Base-by-base conservation (phyloP, 441 rosid genomes). In the Arabidopsis lyrata region DNA sequence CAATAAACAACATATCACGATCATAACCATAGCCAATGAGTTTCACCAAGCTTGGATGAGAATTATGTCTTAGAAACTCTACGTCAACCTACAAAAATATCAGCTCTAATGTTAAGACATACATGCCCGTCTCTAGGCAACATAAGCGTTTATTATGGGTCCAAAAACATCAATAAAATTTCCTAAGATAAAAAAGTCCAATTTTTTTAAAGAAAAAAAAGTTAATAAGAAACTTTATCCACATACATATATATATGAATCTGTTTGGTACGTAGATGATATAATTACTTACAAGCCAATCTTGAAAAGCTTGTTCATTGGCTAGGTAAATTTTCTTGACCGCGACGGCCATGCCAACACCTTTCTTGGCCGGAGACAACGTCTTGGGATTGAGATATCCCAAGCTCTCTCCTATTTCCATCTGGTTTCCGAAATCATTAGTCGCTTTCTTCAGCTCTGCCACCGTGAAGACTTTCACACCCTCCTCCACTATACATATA, bases 261-360 rank as follows among this genome's bases (percentile, higher is more conserved):
- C 5, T 8, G 53, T 24, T 24, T 24, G 27, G 4, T 24, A 24
- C 3, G 8, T 16, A 5, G 63, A 16, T 56, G 0, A 56, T 32
- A 64, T 38, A 62, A 9, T 10, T n/a, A 66, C 72, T 67, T 67
- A 67, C 72, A 67, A 39, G 72, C 72, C 72, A 67, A 1, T 67
- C 18, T 38, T 38, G 61, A 22, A 66, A 54, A 52, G 47, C 60
- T 41, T 67, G 66, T 4, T 61, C 4, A 16, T 35, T 7, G 18
- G 66, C 4, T 61, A 61, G 41, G 66, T 41, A 24, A 61, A 27
- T 8, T 22, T 1, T 22, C 35, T 42, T 61, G 8, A 61, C 52
- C 0, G 36, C 36, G 4, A 61, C 22, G 35, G 66, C 20, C 20
- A 61, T 61, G 49, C 50, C 66, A 41, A 13, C 7, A 5, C 50